Evolutionary conservation across 2,329 filamentous ascomycete species (phyloP).

Genomic region (Calonectria ilicicola): DNA sequence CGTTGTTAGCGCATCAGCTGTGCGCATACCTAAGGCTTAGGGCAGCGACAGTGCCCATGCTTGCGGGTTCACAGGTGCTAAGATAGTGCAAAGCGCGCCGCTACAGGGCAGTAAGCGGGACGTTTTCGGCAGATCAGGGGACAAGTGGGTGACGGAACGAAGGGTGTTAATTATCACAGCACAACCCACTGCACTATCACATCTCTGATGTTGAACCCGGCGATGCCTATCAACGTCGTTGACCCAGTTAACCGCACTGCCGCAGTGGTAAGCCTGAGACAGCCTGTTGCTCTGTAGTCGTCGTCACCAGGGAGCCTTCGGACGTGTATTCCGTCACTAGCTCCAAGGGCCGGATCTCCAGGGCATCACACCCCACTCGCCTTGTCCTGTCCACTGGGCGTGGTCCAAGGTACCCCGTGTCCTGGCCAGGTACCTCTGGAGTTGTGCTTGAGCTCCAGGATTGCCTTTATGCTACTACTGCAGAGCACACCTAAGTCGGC

Average conservation of each 20-base stretch:
- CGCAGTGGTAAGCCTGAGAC: too few species aligned
- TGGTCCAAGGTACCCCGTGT: conserved; percentile 14
- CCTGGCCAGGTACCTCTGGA: neutral
- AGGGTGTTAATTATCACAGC: too few species aligned
- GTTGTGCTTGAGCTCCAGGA: neutral
- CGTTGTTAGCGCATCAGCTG: conserved; percentile 2
- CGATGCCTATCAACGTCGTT: too few species aligned
- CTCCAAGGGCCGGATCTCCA: conserved; percentile 13
- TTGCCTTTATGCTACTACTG: neutral
- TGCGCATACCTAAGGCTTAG: neutral
- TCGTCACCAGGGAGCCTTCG: too few species aligned
- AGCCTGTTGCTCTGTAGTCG: too few species aligned
- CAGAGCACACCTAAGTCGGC: neutral
- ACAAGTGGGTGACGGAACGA: too few species aligned
- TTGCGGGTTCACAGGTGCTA: neutral
- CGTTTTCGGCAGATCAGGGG: conserved; percentile 8
- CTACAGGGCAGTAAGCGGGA: neutral
- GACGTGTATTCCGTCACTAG: too few species aligned
- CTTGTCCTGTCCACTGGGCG: neutral
- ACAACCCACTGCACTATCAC: too few species aligned
- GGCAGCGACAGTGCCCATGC: neutral
- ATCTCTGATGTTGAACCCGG: too few species aligned
- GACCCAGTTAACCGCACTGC: too few species aligned
- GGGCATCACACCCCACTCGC: conserved; percentile 5
- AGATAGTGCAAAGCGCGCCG: neutral